Evolutionary conservation across 2,329 filamentous ascomycete genomes (phyloP), one percentile per base, ranked within the genome.

Genomic region (Monosporascus sp.): DNA sequence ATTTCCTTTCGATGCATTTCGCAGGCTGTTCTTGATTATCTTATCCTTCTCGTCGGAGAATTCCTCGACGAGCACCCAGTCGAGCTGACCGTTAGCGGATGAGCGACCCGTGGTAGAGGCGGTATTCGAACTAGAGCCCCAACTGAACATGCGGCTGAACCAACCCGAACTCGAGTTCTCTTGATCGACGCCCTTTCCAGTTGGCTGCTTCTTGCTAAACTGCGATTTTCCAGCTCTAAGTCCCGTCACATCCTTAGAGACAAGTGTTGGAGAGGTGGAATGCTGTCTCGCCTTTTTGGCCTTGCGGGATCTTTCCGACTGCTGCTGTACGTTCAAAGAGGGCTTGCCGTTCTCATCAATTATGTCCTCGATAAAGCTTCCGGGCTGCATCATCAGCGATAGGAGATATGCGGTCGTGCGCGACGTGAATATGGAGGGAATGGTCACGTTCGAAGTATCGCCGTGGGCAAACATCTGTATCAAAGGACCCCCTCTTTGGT

Each of bases 401-500:
- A 99, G 79, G 15, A 99, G 78, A 68, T 97, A 93, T 1, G 94
- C 94, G 0, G 93, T 97, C 1, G 91, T 97, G 62, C 94, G 85
- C 0, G 93, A 95, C 0, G 94, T 97, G 71, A 99, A 99, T 9
- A 97, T 79, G 0, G 94, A 90, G 1, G 94, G 92, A 51, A 99
- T 97, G 1, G 90, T 90, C 60, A 97, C 83, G 65, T 97, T 96
- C 36, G 92, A 95, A 3, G 93, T 96, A 67, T 97, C 92, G 38
- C 93, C 94, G 64, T 89, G 85, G n/a, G 94, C 94, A 70, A 96
- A 97, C 94, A 99, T 99, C 62, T 95, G 94, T 49, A 97, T 89
- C 56, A 99, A 75, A 37, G 88, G 88, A 4, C 91, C 92, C 45
- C 93, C 93, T 56, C 89, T 88, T 54, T 89, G 87, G 69, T 97